phyloP scores from a whole-genome alignment of 345 rosid species.

The Laguncularia racemosa region DNA sequence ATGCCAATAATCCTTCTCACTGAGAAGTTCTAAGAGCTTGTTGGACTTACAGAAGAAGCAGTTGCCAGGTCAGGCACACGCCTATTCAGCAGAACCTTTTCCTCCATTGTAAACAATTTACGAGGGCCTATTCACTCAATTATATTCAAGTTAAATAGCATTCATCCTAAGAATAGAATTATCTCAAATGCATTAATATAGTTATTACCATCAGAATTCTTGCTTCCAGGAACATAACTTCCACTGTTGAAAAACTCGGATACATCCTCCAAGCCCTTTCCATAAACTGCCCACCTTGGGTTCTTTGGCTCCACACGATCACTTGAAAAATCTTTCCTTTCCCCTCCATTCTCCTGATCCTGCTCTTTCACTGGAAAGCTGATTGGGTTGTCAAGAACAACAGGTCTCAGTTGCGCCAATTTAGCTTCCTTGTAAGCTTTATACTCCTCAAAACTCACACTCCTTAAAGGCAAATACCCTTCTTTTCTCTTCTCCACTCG shows the following conservation, averaged over 20 bases:
- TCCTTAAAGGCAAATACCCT: slow-evolving; percentile 52
- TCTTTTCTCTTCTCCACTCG: slow-evolving; percentile 61
- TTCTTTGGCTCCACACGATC: slow-evolving; percentile 67
- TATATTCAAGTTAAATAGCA: neutral
- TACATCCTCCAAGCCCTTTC: slow-evolving; percentile 79
- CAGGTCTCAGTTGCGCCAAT: slow-evolving; percentile 51
- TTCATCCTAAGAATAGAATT: neutral
- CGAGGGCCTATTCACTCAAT: slow-evolving; percentile 37
- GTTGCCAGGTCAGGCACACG: slow-evolving; percentile 56
- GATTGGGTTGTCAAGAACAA: slow-evolving; percentile 49
- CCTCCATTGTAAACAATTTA: slow-evolving; percentile 71
- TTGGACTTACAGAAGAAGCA: slow-evolving; percentile 71
- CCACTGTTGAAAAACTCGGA: slow-evolving; percentile 52
- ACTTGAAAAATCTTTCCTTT: slow-evolving; percentile 11
- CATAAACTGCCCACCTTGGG: slow-evolving; percentile 93
- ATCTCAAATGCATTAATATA: neutral
- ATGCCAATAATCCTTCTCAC: neutral
- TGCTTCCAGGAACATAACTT: slow-evolving; percentile 45
- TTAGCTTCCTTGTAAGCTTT: slow-evolving; percentile 57
- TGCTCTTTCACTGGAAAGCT: slow-evolving; percentile 18
- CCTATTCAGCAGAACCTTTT: slow-evolving; percentile 67
- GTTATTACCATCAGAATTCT: slow-evolving; percentile 47
- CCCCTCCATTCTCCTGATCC: slow-evolving; percentile 7
- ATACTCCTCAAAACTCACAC: slow-evolving; percentile 52
- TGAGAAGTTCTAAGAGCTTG: neutral